These are phyloP conservation scores for Mucor plumbeus DNA, from an alignment of 371 early-diverging fungal genomes.

Conservation along the genomic window DNA sequence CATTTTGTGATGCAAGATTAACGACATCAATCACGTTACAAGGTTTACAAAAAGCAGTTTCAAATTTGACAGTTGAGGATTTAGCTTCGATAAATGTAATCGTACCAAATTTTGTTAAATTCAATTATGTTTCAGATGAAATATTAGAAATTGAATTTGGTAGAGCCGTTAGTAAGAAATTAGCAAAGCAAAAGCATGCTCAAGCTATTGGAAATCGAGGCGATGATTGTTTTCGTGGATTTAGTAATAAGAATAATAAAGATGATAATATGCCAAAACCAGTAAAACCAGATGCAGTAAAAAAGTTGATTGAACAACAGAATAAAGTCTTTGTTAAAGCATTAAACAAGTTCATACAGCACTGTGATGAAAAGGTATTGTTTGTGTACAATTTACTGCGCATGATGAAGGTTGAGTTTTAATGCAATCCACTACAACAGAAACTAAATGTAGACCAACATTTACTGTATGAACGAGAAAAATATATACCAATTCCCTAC, in stretches of 20 bases:
- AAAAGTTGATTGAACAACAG: constrained; percentile 35
- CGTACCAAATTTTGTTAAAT: constrained; percentile 39
- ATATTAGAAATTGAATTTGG: constrained; percentile 38
- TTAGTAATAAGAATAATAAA: background rate
- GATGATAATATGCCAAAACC: background rate
- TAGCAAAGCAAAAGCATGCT: constrained; percentile 24
- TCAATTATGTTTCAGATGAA: constrained; percentile 8
- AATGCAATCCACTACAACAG: background rate
- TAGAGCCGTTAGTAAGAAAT: constrained; percentile 22
- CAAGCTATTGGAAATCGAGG: constrained; percentile 25
- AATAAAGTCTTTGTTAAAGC: constrained; percentile 35
- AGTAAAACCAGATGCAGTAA: constrained; percentile 38
- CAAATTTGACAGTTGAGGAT: constrained; percentile 32
- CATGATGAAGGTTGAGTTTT: constrained; percentile 1
- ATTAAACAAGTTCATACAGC: constrained; percentile 22
- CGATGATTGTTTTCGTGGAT: constrained; percentile 18
- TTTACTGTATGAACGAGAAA: constrained; percentile 12
- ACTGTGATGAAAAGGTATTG: constrained; percentile 35
- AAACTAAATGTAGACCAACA: constrained; percentile 22
- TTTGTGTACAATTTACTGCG: background rate
- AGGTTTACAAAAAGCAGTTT: constrained; percentile 31
- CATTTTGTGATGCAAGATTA: constrained; percentile 47
- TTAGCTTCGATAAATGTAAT: constrained; percentile 45
- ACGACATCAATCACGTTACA: constrained; percentile 36
- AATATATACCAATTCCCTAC: constrained; percentile 20